phyloP scores from a whole-genome alignment of 768 basidiomycete species.

The Lepiota venenata region DNA sequence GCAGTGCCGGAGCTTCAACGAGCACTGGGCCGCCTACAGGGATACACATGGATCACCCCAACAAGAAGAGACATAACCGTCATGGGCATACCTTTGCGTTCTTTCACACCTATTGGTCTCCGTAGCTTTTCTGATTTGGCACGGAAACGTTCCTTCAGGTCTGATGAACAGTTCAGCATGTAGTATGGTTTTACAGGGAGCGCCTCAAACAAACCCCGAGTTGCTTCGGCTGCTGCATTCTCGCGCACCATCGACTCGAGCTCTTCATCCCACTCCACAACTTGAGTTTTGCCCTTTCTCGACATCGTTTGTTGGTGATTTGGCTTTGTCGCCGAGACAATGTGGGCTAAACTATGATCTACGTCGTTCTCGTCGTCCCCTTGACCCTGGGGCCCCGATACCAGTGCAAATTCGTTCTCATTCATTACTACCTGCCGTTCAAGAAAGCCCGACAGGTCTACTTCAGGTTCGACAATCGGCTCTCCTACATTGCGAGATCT shows the following conservation, averaged over 20 bases:
- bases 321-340: constrained; percentile 31
- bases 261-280: constrained; percentile 65
- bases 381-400: constrained; percentile 19
- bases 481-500: constrained; percentile 42
- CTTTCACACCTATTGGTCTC: constrained; percentile 27
- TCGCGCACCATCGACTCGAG: constrained; percentile 66
- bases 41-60: neutral
- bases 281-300: constrained; percentile 61
- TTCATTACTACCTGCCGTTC: constrained; percentile 57
- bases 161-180: constrained; percentile 26
- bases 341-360: constrained; percentile 54
- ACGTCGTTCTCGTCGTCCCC: constrained; percentile 54
- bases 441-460: constrained; percentile 67
- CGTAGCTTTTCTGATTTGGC: constrained; percentile 50
- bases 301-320: constrained; percentile 19
- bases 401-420: constrained; percentile 20
- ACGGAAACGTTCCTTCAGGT: constrained; percentile 56
- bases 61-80: constrained; percentile 8
- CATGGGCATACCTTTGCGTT: constrained; percentile 31
- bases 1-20: constrained; percentile 53
- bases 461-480: constrained; percentile 63
- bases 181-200: neutral
- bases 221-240: constrained; percentile 72
- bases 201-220: constrained; percentile 48
- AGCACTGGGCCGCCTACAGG: constrained; percentile 11